phyloP scores from a whole-genome alignment of 148 eudicot species.

The Diospyros lotus region DNA sequence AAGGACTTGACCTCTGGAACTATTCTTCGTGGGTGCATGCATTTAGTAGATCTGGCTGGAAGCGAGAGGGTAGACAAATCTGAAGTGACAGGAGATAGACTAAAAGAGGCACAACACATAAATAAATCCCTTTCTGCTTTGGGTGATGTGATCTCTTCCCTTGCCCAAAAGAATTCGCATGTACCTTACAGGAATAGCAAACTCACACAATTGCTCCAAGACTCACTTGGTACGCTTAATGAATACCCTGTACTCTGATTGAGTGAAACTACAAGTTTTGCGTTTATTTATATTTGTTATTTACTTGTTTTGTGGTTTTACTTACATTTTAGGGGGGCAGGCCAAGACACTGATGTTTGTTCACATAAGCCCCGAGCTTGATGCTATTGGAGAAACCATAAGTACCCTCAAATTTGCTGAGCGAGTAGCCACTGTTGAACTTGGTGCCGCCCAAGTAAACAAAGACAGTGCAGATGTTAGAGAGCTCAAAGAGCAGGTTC shows the following conservation, averaged over 20 bases:
- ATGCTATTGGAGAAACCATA: slow-evolving; percentile 84
- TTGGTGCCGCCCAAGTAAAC: slow-evolving; percentile 91
- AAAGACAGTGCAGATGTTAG: slow-evolving; percentile 80
- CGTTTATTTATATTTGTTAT: not conserved
- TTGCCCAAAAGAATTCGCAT: slow-evolving; percentile 88
- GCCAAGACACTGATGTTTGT: slow-evolving; percentile 99
- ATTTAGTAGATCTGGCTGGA: slow-evolving; percentile 96
- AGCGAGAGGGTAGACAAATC: slow-evolving; percentile 99
- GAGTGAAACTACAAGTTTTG: not conserved
- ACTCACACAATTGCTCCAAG: slow-evolving; percentile 92
- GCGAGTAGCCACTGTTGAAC: slow-evolving; percentile 95
- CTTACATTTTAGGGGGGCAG: slow-evolving; percentile 67
- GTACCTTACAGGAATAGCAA: slow-evolving; percentile 97
- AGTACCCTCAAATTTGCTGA: slow-evolving; percentile 98
- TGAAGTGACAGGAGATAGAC: slow-evolving; percentile 93
- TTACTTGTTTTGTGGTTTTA: slow-evolving; percentile 5
- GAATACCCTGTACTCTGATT: not conserved
- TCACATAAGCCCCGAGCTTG: slow-evolving; percentile 94
- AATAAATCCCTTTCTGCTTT: slow-evolving; percentile 93
- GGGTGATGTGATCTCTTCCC: slow-evolving; percentile 95
- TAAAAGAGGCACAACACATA: slow-evolving; percentile 96
- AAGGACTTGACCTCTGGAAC: slow-evolving; percentile 81
- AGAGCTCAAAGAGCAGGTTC: slow-evolving; percentile 93
- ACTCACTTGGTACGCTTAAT: slow-evolving; percentile 76
- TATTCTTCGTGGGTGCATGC: slow-evolving; percentile 92